A percentile compares a stretch with the other conserved stretches of the same genome.
phyloP scores from a whole-genome alignment of 805 yeast genomes.

The Candida nonsorbophila region DNA sequence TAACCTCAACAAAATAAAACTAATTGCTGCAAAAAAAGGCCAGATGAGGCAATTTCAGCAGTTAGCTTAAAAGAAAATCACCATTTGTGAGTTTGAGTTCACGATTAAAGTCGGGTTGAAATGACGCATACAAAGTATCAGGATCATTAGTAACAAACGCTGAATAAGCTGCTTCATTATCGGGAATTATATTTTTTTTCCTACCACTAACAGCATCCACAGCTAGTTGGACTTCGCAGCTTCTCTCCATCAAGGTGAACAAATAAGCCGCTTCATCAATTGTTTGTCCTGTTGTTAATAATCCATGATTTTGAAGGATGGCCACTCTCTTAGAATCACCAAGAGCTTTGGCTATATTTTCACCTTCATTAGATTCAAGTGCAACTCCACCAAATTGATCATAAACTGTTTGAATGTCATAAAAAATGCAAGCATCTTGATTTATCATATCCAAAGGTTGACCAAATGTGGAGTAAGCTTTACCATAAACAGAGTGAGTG shows the following conservation, averaged over 20 bases:
- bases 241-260: constrained; percentile 24
- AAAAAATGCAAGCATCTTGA: constrained; percentile 70
- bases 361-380: constrained; percentile 23
- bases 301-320: constrained; percentile 29
- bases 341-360: constrained; percentile 21
- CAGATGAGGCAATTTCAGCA: no score
- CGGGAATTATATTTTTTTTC: constrained; percentile 41
- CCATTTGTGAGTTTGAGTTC: no score
- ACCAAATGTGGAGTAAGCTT: constrained; percentile 33
- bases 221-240: constrained; percentile 24
- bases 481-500: constrained; percentile 34
- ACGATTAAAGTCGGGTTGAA: constrained; percentile 67
- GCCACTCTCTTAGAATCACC: constrained; percentile 24
- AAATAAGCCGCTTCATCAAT: constrained; percentile 34
- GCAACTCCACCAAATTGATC: constrained; percentile 76
- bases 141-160: constrained; percentile 55
- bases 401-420: constrained; percentile 63
- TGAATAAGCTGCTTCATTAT: constrained; percentile 66
- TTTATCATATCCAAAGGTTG: constrained; percentile 63
- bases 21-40: no score
- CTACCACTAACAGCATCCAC: constrained; percentile 40
- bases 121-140: constrained; percentile 61
- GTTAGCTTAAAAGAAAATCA: no score
- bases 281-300: constrained; percentile 28
- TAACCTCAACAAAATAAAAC: no score